Evolutionary conservation across 495 filamentous ascomycete genomes (phyloP), one percentile per base, ranked within the genome.

Genomic region (Parathielavia appendiculata): DNA sequence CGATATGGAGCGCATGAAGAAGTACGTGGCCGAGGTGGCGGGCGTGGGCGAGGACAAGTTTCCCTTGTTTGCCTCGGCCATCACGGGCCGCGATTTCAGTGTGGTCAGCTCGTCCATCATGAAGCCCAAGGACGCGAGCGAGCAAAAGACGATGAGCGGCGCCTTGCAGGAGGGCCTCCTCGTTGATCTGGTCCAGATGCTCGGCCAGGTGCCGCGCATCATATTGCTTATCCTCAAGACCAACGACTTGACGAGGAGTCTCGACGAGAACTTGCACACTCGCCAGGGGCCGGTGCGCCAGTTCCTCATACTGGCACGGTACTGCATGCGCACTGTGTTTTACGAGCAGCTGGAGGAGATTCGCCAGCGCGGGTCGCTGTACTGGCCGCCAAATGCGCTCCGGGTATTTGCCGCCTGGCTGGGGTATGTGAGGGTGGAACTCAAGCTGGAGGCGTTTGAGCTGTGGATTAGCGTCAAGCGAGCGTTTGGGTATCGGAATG

Each of bases 191-290:
- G 88, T 99, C 11, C 88, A 92, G 57, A 76, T 99, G 64, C 80
- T 99, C 10, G 88, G 89, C 34, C 83, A 90, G 61, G 91, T 99
- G 2, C 95, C 95, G 6, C 76, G 90, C 13, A 87, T 97, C 56
- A 95, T 99, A 40, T 80, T 99, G 16, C 76, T 99, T 6, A 97
- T 99, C 63, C 79, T 99, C 53, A 99, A 99, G 74, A 99, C 95
- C 1, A 99, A 99, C 69, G 95, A 99, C 71, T 75, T 99, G 41
- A 99, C 93, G 30, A 85, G 95, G 59, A 92, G 87, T 60, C 81
- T 99, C 32, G 95, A 99, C 64, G 95, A 97, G 72, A 91, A 86
- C 71, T 79, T 99, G 14, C 89, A 96, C 56, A 97, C 93, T 19
- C 80, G 86, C 12, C 86, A 90, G 64, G 95, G 93, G 0, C 91